Conservation (phyloP, 2,329 filamentous ascomycete genomes). For the Plenodomus tracheiphilus region DNA sequence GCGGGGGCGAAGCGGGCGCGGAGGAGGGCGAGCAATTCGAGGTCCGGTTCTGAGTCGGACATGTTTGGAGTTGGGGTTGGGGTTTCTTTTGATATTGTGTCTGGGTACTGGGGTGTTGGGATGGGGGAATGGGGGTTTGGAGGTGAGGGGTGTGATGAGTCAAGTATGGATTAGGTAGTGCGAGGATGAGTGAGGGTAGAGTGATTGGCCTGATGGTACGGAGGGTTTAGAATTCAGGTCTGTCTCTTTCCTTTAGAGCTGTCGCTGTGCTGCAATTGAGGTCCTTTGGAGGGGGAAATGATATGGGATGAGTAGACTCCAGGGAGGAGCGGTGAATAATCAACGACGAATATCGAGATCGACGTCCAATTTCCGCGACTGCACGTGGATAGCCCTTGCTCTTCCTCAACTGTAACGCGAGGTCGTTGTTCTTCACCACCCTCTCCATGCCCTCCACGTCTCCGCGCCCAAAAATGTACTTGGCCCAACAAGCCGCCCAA, state of each 20-base stretch:
- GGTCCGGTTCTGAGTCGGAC: conserved; percentile 91
- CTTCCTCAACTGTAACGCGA: not conserved
- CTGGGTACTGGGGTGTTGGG: not conserved
- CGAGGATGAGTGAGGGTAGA: too few relatives aligned
- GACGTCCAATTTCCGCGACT: not conserved
- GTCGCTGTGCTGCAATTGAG: not conserved
- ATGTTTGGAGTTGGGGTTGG: too few relatives aligned
- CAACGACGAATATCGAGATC: not conserved
- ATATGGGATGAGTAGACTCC: not conserved
- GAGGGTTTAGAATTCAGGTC: not conserved
- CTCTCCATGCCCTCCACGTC: not conserved
- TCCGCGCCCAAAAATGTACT: not conserved
- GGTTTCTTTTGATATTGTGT: not conserved
- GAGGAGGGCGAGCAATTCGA: conserved; percentile 82
- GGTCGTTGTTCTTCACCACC: not conserved
- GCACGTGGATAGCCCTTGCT: not conserved
- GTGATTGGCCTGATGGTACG: too few relatives aligned
- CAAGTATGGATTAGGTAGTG: too few relatives aligned
- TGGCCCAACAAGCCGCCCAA: too few relatives aligned
- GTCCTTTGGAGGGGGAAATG: not conserved
- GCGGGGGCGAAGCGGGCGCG: conserved; percentile 72
- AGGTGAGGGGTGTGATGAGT: not conserved
- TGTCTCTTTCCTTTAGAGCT: not conserved
- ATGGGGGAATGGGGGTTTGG: too few relatives aligned
- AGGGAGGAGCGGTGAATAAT: not conserved